Conservation (phyloP, 2,329 filamentous ascomycete species). For the Apiospora saccharicola region DNA sequence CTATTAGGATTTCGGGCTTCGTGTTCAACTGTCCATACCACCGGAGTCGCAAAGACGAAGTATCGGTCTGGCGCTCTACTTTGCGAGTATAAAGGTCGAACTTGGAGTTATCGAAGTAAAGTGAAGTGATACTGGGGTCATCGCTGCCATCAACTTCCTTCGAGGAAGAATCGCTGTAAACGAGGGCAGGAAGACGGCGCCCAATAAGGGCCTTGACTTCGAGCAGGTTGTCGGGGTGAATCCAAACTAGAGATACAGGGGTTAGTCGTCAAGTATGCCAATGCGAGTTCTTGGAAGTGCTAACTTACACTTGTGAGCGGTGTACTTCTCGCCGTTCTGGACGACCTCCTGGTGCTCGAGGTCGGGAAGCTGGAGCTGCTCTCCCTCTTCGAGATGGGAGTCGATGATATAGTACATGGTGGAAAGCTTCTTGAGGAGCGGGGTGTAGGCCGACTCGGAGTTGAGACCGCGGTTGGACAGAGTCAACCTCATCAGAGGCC, state of each 20-base stretch:
- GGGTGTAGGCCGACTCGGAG: slow-evolving; percentile 87
- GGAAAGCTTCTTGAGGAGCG: slow-evolving; percentile 87
- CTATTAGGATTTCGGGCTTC: slow-evolving; percentile 81
- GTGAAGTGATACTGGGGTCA: slow-evolving; percentile 90
- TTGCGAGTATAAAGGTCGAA: slow-evolving; percentile 90
- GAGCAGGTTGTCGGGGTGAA: slow-evolving; percentile 92
- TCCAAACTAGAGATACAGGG: slow-evolving; percentile 71
- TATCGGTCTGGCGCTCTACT: slow-evolving; percentile 76
- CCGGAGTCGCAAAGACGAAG: slow-evolving; percentile 82
- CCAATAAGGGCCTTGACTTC: slow-evolving; percentile 97
- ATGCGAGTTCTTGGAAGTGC: neutral
- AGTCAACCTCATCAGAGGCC: slow-evolving; percentile 89
- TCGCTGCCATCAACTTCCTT: slow-evolving; percentile 82
- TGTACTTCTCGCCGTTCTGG: slow-evolving; percentile 76
- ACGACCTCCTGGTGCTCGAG: slow-evolving; percentile 62
- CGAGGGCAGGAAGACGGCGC: slow-evolving; percentile 85
- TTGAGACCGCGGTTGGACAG: slow-evolving; percentile 92
- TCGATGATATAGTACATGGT: slow-evolving; percentile 96
- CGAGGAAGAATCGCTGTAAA: slow-evolving; percentile 88
- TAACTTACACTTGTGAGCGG: slow-evolving; percentile 81
- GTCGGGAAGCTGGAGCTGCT: slow-evolving; percentile 52
- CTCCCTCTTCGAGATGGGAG: slow-evolving; percentile 75
- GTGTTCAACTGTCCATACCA: slow-evolving; percentile 89
- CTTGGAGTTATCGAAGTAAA: slow-evolving; percentile 91
- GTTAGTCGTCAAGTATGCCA: neutral